Base-by-base conservation (phyloP, 495 filamentous ascomycete genomes). In the Choiromyces venosus region DNA sequence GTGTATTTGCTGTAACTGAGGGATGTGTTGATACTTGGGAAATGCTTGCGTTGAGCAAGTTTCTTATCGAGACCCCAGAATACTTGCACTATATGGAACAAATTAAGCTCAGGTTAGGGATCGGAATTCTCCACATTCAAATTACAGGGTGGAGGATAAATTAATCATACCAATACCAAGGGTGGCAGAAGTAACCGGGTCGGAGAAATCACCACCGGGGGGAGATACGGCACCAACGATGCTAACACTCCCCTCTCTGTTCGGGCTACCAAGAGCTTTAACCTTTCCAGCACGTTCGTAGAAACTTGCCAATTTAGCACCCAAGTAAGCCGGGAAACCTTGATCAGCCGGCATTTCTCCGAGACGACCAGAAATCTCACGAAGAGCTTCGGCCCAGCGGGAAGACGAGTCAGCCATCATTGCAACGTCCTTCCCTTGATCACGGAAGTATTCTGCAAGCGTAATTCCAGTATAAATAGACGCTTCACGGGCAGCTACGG, bases 21-120 rank as follows among this genome's bases (percentile, higher is more conserved):
- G 7, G 91, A 91, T 29, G 95, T 98, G 85, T 99, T 99, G 86
- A 99, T 92, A 52, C 94, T 97, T 2, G 95, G 95, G 87, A 99
- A 99, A 85, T 99, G 95, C 85, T 99, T 99, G 73, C 95, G 90
- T 83, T 99, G 95, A 33, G 95, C 95, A 69, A 99, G 89, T 85
- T 97, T 97, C 89, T 99, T 98, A 85, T 99, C 95, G 40, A 99
- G 87, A 86, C 95, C 96, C 95, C 95, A 99, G 86, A 99, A 98
- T 73, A 99, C 95, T 80, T 99, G 95, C 79, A 98, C 96, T 75
- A 68, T 36, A 64, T 6, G 40, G 42, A 37, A n/a, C 3, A 40
- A n/a, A 38, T 37, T 37, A 2, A 73, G 38, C 39, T 39, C 25
- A 61, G 12, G 25, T 61, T 16, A 61, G 52, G 25, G 52, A 29